Percentiles rank a stretch among this genome's conserved stretches.
Conservation (phyloP, 2,329 filamentous ascomycete genomes). For the Bisporella sp. region DNA sequence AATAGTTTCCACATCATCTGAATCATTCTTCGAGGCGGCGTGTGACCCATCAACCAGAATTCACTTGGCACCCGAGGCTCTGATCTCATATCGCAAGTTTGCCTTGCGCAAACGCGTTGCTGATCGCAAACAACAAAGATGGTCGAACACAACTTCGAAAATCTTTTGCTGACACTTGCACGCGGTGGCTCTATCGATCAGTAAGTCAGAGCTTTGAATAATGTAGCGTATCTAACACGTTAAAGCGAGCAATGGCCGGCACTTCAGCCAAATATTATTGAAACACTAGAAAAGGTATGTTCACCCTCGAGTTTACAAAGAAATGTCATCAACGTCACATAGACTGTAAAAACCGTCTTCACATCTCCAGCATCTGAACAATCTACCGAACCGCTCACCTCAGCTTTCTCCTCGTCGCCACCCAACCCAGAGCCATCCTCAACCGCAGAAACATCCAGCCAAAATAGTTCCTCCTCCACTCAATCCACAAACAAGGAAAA, state of each 20-base stretch:
- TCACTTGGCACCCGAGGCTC: no score
- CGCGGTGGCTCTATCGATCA: conserved; percentile 46
- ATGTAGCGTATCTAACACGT: conserved; percentile 9
- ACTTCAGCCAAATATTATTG: conserved; percentile 30
- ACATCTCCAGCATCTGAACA: conserved; percentile 22
- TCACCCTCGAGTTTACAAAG: no score
- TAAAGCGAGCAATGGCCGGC: conserved; percentile 32
- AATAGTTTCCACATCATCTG: no score
- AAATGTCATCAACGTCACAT: not conserved
- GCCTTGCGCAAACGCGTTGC: no score
- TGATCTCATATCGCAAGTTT: no score
- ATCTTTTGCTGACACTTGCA: conserved; percentile 34
- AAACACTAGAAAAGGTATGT: conserved; percentile 28
- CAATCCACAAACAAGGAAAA: conserved; percentile 66
- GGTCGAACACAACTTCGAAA: not conserved
- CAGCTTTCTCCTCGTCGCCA: conserved; percentile 49
- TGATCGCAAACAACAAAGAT: not conserved
- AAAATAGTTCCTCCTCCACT: conserved; percentile 10
- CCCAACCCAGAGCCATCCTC: conserved; percentile 39
- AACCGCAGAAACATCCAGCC: conserved; percentile 20
- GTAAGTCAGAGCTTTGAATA: conserved; percentile 33
- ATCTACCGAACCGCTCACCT: conserved; percentile 36
- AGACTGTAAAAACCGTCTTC: conserved; percentile 59
- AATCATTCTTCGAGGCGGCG: no score
- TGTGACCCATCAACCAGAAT: no score